Conservation (phyloP, 2,329 filamentous ascomycete species). For the Thelonectria olida region DNA sequence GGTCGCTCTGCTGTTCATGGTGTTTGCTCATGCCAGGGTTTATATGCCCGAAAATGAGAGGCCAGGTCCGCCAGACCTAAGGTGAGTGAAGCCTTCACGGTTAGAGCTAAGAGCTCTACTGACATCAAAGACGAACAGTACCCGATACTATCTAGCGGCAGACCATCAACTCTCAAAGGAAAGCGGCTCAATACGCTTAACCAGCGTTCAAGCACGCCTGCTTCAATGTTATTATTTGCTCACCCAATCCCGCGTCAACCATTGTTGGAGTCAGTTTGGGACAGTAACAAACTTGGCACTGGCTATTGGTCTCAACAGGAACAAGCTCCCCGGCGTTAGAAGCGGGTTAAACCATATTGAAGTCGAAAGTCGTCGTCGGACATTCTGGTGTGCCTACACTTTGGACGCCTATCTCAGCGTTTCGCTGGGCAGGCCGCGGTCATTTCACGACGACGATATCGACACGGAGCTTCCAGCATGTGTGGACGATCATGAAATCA, state of each 20-base stretch:
- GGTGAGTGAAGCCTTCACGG: background rate
- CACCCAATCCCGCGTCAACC: conserved; percentile 55
- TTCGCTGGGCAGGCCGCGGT: conserved; percentile 33
- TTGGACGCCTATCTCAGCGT: conserved; percentile 37
- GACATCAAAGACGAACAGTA: conserved; percentile 5
- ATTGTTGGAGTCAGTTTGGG: conserved; percentile 58
- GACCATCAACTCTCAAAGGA: conserved; percentile 51
- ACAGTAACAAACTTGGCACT: conserved; percentile 50
- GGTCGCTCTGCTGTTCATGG: conserved; percentile 57
- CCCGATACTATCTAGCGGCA: conserved; percentile 40
- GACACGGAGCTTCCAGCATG: conserved; percentile 36
- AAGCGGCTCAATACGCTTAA: conserved; percentile 48
- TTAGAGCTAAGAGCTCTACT: background rate
- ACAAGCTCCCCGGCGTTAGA: conserved; percentile 15
- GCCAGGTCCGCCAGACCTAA: conserved; percentile 36
- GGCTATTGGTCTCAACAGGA: conserved; percentile 45
- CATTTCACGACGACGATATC: conserved; percentile 39
- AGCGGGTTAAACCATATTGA: conserved; percentile 32
- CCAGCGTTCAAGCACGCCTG: conserved; percentile 53
- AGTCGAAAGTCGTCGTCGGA: conserved; percentile 34
- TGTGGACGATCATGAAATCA: conserved; percentile 34
- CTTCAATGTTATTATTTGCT: conserved; percentile 56
- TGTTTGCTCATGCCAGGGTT: conserved; percentile 60
- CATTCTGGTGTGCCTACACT: conserved; percentile 39
- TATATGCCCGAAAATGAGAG: conserved; percentile 46